Base-by-base conservation (phyloP, 163 green algal species). In the Coccomyxa subellipsoidea region DNA sequence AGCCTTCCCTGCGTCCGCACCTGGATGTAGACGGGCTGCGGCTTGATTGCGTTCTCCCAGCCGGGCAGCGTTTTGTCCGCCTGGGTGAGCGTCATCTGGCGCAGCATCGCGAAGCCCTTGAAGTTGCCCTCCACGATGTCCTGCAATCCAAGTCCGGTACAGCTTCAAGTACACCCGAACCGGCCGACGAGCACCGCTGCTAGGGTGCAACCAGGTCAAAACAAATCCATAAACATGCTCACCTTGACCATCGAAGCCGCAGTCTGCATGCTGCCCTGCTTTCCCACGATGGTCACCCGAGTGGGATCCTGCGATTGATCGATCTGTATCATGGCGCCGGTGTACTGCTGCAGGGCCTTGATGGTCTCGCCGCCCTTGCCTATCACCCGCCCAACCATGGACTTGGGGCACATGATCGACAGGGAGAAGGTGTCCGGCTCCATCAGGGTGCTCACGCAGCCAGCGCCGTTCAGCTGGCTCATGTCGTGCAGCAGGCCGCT, bases 351-450 rank as follows among this genome's bases (percentile, higher is more conserved):
- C 84, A 95, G 85, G 38, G 86, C 86, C 89, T 99, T 99, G 91
- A 99, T 98, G 9, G 95, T 99, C 84, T 99, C 96, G 9, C 96
- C 96, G 38, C 92, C 90, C 84, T 96, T 96, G 71, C 96, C 96
- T 82, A 99, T 99, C 80, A 99, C 92, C 79, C 95, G 91, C 34
- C 96, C 96, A 12, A 98, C 93, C 80, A 97, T 94, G 36, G 79
- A 77, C 85, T 97, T 97, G 40, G 94, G 94, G 84, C 92, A 96
- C 7, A 25, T 18, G 27, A 73, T 73, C 8, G 66, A 36, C 66
- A 59, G 21, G 47, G 47, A 59, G 47, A 59, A 59, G 47, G 15
- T 59, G 15, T 59, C 47, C 47, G 47, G 47, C 47, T 59, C 47
- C 3, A 59, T 7, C 47, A 59, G 1, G 23, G 15, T 59, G 2